phyloP scores from a whole-genome alignment of 495 filamentous ascomycete genomes.

The Oleoguttula mirabilis region DNA sequence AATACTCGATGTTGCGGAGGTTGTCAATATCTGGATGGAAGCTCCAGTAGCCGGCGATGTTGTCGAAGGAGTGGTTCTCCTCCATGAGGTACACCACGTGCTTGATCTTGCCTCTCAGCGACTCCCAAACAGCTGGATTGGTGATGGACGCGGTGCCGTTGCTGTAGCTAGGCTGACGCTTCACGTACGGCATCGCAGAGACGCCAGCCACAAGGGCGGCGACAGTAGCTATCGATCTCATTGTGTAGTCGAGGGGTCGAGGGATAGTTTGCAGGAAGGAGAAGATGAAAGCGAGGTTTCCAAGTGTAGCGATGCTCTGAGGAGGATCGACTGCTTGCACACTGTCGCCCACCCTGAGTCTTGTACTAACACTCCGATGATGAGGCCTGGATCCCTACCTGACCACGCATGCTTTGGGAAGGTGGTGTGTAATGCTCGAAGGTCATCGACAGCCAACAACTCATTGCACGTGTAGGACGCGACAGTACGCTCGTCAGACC shows the following conservation, averaged over 20 bases:
- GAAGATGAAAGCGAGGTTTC: too few species aligned
- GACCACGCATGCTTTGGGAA: too few species aligned
- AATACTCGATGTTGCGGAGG: conserved; percentile 29
- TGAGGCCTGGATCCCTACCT: too few species aligned
- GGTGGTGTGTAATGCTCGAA: too few species aligned
- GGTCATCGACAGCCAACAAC: too few species aligned
- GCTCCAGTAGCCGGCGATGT: conserved; percentile 36
- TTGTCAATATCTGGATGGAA: conserved; percentile 35
- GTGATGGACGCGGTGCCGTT: conserved; percentile 6
- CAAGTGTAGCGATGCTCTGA: too few species aligned
- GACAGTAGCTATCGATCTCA: conserved; percentile 3
- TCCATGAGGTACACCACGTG: conserved; percentile 37
- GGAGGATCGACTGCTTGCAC: too few species aligned
- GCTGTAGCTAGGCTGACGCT: conserved; percentile 4
- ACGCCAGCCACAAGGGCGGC: conserved; percentile 2
- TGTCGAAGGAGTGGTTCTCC: conserved; percentile 39
- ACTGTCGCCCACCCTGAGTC: too few species aligned
- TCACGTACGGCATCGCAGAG: conserved; percentile 4
- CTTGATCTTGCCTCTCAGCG: conserved; percentile 28
- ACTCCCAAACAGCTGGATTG: conserved; percentile 11
- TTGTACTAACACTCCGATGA: too few species aligned
- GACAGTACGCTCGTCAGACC: too few species aligned
- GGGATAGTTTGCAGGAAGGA: too few species aligned
- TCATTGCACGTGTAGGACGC: too few species aligned
- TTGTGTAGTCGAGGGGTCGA: not conserved